Conservation (phyloP, 1,139 yeast genomes). For the Pichia sp. region DNA sequence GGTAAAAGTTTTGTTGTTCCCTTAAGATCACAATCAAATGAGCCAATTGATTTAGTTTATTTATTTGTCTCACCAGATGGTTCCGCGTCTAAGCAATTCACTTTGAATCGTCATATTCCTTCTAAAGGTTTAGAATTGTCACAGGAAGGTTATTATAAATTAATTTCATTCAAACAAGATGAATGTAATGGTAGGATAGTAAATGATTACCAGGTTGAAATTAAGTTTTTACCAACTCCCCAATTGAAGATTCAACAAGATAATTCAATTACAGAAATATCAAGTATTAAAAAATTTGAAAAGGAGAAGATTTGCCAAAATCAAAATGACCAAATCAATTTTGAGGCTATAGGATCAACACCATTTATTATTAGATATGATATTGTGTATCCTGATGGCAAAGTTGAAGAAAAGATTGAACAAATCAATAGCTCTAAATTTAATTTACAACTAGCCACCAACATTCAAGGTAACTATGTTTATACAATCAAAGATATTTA, state of each 20-base stretch:
- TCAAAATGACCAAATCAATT: slow-evolving; percentile 32
- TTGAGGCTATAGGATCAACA: slow-evolving; percentile 51
- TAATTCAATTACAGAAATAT: background rate
- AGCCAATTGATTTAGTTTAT: slow-evolving; percentile 43
- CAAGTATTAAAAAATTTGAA: slow-evolving; percentile 5
- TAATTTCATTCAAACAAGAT: slow-evolving; percentile 54
- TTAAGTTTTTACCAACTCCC: slow-evolving; percentile 57
- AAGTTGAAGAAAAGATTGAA: slow-evolving; percentile 35
- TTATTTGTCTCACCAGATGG: slow-evolving; percentile 31
- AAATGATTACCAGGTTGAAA: slow-evolving; percentile 33
- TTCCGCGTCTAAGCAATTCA: slow-evolving; percentile 7
- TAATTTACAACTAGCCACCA: slow-evolving; percentile 26
- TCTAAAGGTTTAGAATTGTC: slow-evolving; percentile 34
- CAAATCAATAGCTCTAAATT: slow-evolving; percentile 48
- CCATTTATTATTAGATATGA: slow-evolving; percentile 74
- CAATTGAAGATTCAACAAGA: slow-evolving; percentile 27
- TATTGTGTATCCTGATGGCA: slow-evolving; percentile 54
- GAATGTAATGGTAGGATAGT: slow-evolving; percentile 61
- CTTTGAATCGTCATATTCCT: slow-evolving; percentile 31
- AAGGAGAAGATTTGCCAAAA: slow-evolving; percentile 22
- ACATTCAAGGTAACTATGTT: slow-evolving; percentile 48
- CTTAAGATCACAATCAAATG: slow-evolving; percentile 37
- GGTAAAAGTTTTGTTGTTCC: slow-evolving; percentile 59
- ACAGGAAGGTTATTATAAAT: slow-evolving; percentile 57
- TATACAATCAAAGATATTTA: slow-evolving; percentile 57